Conservation (phyloP, 805 yeast species). For the Candida hispaniensis region DNA sequence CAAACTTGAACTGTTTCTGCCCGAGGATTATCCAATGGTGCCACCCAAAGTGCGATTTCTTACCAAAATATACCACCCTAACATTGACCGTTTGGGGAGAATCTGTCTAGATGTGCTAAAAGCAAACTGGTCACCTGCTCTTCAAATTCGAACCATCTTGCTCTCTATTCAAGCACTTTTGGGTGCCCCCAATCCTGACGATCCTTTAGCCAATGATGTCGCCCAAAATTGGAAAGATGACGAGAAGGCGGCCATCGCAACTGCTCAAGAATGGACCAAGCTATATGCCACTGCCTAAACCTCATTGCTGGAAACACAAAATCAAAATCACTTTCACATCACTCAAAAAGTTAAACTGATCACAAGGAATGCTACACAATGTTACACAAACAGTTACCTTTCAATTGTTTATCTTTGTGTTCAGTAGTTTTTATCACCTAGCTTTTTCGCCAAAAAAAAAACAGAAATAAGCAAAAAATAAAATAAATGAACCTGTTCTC, state of each 20-base stretch:
- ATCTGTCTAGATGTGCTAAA: conserved; percentile 92
- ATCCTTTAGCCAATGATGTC: conserved; percentile 95
- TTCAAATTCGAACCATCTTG: conserved; percentile 86
- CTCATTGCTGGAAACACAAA: too few relatives aligned
- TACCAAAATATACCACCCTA: conserved; percentile 92
- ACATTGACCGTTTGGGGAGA: conserved; percentile 88
- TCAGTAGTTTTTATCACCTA: too few relatives aligned
- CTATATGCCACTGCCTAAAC: conserved; percentile 39
- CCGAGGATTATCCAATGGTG: conserved; percentile 97
- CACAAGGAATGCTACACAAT: too few relatives aligned
- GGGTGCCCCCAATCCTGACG: conserved; percentile 97
- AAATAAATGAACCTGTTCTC: too few relatives aligned
- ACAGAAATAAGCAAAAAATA: too few relatives aligned
- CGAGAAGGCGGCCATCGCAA: conserved; percentile 66
- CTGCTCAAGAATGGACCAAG: conserved; percentile 68
- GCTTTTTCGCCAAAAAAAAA: too few relatives aligned
- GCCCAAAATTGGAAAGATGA: conserved; percentile 93
- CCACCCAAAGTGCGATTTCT: conserved; percentile 93
- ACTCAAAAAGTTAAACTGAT: too few relatives aligned
- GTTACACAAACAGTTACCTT: not conserved
- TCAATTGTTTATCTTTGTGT: conserved; percentile 2
- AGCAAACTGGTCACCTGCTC: conserved; percentile 95
- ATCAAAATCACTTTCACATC: too few relatives aligned
- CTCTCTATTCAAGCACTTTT: conserved; percentile 85
- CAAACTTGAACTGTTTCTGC: conserved; percentile 74